phyloP scores from a whole-genome alignment of 306 rosid species.

The Alnus rubra region DNA sequence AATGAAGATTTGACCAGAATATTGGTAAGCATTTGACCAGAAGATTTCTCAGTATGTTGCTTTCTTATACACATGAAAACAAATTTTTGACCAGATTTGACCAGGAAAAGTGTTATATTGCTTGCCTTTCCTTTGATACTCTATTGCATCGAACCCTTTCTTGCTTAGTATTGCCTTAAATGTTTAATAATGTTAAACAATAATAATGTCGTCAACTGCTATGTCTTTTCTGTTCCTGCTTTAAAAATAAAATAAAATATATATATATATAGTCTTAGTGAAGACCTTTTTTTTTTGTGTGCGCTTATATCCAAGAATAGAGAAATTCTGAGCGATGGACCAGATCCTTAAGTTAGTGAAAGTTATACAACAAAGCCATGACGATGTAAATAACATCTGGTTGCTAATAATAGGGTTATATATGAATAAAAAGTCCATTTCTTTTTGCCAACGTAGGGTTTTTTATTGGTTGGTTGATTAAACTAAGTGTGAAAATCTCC shows the following conservation, averaged over 20 bases:
- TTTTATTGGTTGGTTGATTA: neutral
- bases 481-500: neutral
- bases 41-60: conserved; percentile 1
- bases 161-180: neutral
- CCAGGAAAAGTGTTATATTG: no score
- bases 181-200: neutral
- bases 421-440: neutral
- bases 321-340: conserved; percentile 4
- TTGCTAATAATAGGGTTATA: neutral
- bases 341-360: neutral
- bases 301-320: neutral
- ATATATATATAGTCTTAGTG: neutral
- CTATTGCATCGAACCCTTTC: neutral
- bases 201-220: no score
- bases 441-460: neutral
- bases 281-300: no score
- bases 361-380: neutral
- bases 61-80: no score
- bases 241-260: no score
- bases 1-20: conserved; percentile 78
- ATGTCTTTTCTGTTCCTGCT: neutral
- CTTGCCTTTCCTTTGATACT: neutral
- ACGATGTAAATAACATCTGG: neutral
- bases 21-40: conserved; percentile 53
- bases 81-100: no score